phyloP scores from a whole-genome alignment of 78 protist genomes.

The Bodo saltans region DNA sequence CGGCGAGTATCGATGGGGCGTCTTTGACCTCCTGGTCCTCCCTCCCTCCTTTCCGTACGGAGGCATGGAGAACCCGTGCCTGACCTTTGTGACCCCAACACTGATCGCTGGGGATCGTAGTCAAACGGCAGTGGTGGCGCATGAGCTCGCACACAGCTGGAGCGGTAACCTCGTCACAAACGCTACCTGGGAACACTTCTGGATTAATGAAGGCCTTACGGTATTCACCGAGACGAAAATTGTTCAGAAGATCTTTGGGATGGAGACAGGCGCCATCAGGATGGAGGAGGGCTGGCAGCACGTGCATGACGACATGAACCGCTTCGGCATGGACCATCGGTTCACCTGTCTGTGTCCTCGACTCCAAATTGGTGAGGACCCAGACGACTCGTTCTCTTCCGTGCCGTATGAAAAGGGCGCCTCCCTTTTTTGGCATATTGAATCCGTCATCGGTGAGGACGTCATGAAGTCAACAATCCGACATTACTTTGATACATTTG shows the following conservation, averaged over 20 bases:
- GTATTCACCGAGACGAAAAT: conserved; percentile 28
- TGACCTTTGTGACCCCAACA: conserved; percentile 40
- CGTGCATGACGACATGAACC: not conserved
- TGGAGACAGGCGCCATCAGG: not conserved
- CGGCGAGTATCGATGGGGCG: conserved; percentile 15
- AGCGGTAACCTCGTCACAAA: conserved; percentile 38
- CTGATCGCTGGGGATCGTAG: conserved; percentile 29
- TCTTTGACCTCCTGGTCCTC: conserved; percentile 30
- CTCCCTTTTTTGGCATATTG: conserved; percentile 14
- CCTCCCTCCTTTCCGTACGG: conserved; percentile 48
- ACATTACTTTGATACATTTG: conserved; percentile 6
- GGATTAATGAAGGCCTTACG: conserved; percentile 42
- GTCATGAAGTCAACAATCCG: not conserved
- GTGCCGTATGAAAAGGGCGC: conserved; percentile 50
- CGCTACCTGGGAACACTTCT: conserved; percentile 39
- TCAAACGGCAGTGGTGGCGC: conserved; percentile 35
- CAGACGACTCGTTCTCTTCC: conserved; percentile 40
- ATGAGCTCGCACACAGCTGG: conserved; percentile 45
- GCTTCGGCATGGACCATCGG: not conserved
- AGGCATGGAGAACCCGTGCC: conserved; percentile 44
- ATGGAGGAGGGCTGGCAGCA: conserved; percentile 4
- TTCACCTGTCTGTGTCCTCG: not conserved
- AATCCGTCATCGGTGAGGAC: conserved; percentile 32
- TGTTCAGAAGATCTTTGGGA: not conserved
- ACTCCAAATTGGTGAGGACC: conserved; percentile 31